Percentiles rank a stretch among this genome's conserved stretches.
These are phyloP conservation scores for Xylaria nigripes DNA, from an alignment of 495 filamentous ascomycete species.

Conservation along the genomic window DNA sequence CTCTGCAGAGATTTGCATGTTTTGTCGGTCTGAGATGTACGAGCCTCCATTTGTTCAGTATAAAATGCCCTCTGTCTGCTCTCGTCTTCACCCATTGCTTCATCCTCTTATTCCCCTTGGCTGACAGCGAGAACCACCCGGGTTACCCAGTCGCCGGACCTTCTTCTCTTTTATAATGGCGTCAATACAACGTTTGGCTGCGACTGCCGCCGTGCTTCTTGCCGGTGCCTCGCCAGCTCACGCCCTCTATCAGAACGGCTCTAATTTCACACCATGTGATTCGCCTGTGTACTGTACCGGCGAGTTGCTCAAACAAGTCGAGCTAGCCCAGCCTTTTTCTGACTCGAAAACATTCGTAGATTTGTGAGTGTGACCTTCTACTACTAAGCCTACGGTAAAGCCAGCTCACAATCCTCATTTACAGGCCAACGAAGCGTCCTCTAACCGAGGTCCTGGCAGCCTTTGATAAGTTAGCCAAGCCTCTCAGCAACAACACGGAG, in stretches of 20 bases:
- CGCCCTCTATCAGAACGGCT: slow-evolving; percentile 40
- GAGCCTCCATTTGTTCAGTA: too few relatives aligned
- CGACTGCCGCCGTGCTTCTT: slow-evolving; percentile 20
- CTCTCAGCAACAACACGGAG: slow-evolving; percentile 41
- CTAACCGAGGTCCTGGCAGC: slow-evolving; percentile 38
- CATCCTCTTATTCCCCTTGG: slow-evolving; percentile 4
- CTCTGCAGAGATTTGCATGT: too few relatives aligned
- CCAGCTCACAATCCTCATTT: slow-evolving; percentile 3
- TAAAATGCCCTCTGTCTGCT: neutral
- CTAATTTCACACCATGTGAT: slow-evolving; percentile 39
- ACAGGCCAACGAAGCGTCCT: slow-evolving; percentile 38
- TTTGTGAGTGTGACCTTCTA: slow-evolving; percentile 31
- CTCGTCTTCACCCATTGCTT: slow-evolving; percentile 9
- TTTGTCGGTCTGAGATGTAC: too few relatives aligned
- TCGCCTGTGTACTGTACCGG: slow-evolving; percentile 44
- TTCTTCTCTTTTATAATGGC: neutral
- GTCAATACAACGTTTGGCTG: slow-evolving; percentile 2
- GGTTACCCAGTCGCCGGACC: neutral
- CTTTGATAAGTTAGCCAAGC: slow-evolving; percentile 35
- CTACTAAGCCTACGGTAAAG: neutral
- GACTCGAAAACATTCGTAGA: slow-evolving; percentile 48
- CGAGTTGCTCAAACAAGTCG: slow-evolving; percentile 39
- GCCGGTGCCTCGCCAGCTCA: slow-evolving; percentile 7
- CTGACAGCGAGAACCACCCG: neutral
- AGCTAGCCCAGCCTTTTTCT: slow-evolving; percentile 40